Base-by-base conservation (phyloP, 768 basidiomycete genomes). In the Glaciozyma antarctica region DNA sequence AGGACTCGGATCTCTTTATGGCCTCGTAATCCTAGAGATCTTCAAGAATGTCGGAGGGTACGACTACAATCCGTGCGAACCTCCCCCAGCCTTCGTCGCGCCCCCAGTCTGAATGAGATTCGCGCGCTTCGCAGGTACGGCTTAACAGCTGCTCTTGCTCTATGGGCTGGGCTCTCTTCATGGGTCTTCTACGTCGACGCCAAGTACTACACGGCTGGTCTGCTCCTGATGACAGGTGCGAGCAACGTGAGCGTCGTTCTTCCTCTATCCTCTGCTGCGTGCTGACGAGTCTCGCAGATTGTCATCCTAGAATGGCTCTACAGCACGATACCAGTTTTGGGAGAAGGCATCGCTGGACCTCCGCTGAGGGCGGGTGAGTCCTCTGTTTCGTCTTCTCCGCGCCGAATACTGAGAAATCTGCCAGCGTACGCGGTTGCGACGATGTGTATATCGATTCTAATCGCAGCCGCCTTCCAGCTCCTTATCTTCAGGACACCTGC, bases 31-130 rank as follows among this genome's bases (percentile, higher is more conserved):
- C 1, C 62, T 71, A 34, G 66, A 71, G 52, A 68, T 71, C 56
- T 71, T 71, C 53, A 10, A 66, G 16, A 28, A 63, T 43, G 64
- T 65, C 28, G 70, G 70, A 7, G 70, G 70, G 13, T 68, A 68
- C 32, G 5, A 5, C 4, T 71, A 61, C 62, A 71, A 71, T 26
- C 70, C 70, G 62, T 70, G 1, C 26, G 66, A 62, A 5, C 7
- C 13, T 15, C 26, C 21, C 9, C 16, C 24, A 28, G 26, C 47
- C 30, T 57, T n/a, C 24, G 9, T 34, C 45, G 24, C n/a, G 0
- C 43, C 24, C 26, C 17, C 17, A n/a, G 2, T 2, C n/a, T 57
- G 38, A 41, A n/a, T 22, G 12, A n/a, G n/a, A n/a, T 28, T 21
- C 9, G 47, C 24, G 15, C 19, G 3, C 30, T 26, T 22, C n/a